Percentiles rank a stretch among this genome's conserved stretches.
These are phyloP conservation scores for Termitomyces sp. DNA, from an alignment of 768 basidiomycete genomes.

Conservation along the genomic window DNA sequence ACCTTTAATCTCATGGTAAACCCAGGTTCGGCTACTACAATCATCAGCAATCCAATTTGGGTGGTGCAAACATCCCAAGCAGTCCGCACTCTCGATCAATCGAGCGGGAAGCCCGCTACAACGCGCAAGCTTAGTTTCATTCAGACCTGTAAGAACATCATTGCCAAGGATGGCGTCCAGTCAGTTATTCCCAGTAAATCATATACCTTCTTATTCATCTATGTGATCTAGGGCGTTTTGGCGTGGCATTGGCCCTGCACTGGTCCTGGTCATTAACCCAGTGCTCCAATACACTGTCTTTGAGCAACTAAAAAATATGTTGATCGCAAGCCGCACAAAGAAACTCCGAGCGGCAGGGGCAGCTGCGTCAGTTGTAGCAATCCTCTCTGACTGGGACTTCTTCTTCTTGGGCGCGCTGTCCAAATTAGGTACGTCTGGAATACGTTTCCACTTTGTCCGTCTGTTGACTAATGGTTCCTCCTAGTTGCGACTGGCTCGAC, in stretches of 20 bases:
- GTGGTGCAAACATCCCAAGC: constrained; percentile 91
- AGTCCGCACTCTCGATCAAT: constrained; percentile 45
- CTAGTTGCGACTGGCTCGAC: constrained; percentile 44
- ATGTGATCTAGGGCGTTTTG: constrained; percentile 62
- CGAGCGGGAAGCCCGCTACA: constrained; percentile 21
- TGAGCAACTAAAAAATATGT: constrained; percentile 87
- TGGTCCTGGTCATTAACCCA: constrained; percentile 91
- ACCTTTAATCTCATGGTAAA: not conserved
- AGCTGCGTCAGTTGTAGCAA: constrained; percentile 36
- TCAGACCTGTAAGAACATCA: constrained; percentile 62
- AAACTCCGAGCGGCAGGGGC: constrained; percentile 43
- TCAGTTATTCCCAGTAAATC: constrained; percentile 14
- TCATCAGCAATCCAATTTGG: constrained; percentile 95
- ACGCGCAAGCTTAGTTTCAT: constrained; percentile 51
- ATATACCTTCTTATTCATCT: not conserved
- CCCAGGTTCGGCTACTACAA: constrained; percentile 82
- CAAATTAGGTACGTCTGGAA: constrained; percentile 60
- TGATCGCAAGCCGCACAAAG: constrained; percentile 58
- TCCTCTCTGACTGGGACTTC: constrained; percentile 81
- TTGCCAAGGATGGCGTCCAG: constrained; percentile 64
- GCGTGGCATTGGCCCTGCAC: constrained; percentile 91
- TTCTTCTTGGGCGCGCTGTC: constrained; percentile 93
- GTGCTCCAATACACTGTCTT: constrained; percentile 93
- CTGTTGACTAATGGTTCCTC: not conserved
- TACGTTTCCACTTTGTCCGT: not conserved